Base-by-base conservation (phyloP, 2,329 filamentous ascomycete genomes). In the Dothideomycetes sp. region DNA sequence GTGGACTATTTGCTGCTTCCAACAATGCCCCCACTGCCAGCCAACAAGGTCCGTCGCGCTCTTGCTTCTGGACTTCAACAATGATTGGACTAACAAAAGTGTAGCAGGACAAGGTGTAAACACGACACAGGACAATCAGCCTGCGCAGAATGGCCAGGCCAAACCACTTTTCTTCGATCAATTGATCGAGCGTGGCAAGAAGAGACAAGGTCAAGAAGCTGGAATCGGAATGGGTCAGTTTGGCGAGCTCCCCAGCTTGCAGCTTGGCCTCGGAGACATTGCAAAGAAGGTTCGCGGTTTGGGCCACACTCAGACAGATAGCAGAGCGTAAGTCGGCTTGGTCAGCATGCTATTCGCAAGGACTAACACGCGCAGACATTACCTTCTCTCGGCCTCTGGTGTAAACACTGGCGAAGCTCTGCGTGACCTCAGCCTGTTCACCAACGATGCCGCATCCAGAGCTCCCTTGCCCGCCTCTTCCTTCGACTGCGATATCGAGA, bases 181-280 rank as follows among this genome's bases (percentile, higher is more conserved):
- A 48, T 56, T 81, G 24, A 59, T 81, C 16, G 77, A 81, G 53
- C 70, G 76, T 44, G 73, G 75, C 24, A 76, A 72, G 55, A 80
- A 80, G 59, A 78, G 85, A 47, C 75, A 78, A 38, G 73, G 80
- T 49, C 76, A 79, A 50, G 78, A 80, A 49, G 72, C 78, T 44
- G 75, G 74, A 12, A 62, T 62, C 33, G 32, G 11, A 17, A 33
- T 40, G 37, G 61, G 53, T 42, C 64, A 63, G 41, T 76, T 83
- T 55, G 81, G 83, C 50, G 85, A 95, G 45, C 72, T 98, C 32
- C 89, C 91, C 5, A 84, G 80, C 55, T 72, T 98, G 49, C 88
- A 96, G 63, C 75, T 98, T 40, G 89, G 91, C 16, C 72, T 98
- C 22, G 84, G 86, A 44, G 91, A 98, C 64, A 82, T 98, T 53